Conservation (phyloP, 164 flowering plant species). For the Vitis riparia region DNA sequence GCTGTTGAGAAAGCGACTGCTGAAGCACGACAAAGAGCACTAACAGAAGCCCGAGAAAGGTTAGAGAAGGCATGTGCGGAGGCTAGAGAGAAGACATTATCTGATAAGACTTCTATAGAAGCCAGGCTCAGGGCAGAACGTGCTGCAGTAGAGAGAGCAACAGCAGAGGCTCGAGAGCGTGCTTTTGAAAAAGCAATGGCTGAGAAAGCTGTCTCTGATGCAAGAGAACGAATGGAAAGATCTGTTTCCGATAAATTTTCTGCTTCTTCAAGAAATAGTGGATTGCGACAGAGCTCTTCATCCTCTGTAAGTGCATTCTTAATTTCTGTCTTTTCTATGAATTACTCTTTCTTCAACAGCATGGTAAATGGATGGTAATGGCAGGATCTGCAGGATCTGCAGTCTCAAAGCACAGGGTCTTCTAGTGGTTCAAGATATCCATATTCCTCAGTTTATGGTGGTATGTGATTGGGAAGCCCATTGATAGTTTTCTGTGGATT, state of each 20-base stretch:
- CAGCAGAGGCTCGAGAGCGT: conserved; percentile 47
- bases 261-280: conserved; percentile 36
- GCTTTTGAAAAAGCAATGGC: conserved; percentile 29
- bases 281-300: conserved; percentile 43
- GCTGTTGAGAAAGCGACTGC: conserved; percentile 37
- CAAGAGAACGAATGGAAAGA: conserved; percentile 34
- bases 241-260: conserved; percentile 43
- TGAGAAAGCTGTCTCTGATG: conserved; percentile 29
- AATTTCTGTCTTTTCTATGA: neutral
- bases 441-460: conserved; percentile 24
- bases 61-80: conserved; percentile 47
- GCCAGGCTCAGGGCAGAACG: conserved; percentile 42
- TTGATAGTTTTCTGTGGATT: neutral
- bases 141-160: conserved; percentile 45
- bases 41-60: conserved; percentile 42
- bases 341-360: neutral
- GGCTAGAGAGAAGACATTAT: conserved; percentile 33
- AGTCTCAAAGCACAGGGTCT: conserved; percentile 12
- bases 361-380: conserved; percentile 5
- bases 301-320: conserved; percentile 25
- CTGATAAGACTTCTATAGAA: conserved; percentile 30
- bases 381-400: conserved; percentile 21
- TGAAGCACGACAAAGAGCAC: conserved; percentile 34
- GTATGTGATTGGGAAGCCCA: conserved; percentile 20
- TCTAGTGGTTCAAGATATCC: conserved; percentile 22